Base-by-base conservation (phyloP, 495 filamentous ascomycete genomes). In the Penicillium waksmanii region DNA sequence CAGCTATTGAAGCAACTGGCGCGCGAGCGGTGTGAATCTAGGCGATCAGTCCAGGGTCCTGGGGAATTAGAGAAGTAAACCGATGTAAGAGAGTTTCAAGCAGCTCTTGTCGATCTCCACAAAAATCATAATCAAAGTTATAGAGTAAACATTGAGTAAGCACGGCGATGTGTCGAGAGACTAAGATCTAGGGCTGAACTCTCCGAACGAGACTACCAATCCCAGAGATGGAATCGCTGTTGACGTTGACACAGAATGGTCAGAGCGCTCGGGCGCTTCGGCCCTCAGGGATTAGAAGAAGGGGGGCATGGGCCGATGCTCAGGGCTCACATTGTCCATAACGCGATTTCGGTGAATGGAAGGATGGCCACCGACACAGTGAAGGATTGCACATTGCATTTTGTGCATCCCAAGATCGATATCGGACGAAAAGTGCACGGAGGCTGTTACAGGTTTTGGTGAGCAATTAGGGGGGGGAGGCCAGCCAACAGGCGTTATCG, bases 181-280 rank as follows among this genome's bases (percentile, higher is more conserved):
- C 58, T 61, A 60, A 61, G 61, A 63, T 66, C 57, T 59, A 57
- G 47, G 62, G 59, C 62, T 63, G 62, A 67, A 63, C 64, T 61
- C 44, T 67, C 36, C 46, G 34, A 53, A 17, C n/a, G 23, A 51
- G 47, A 48, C 55, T 65, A 56, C 55, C 59, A 62, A 59, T 62
- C 63, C 48, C 23, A 21, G 51, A 17, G 42, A 8, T 3, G 17
- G 17, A 44, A 44, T 17, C 42, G 17, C 42, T n/a, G 42, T 44
- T 44, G 17, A 31, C 27, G 27, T 31, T 31, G 42, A 8, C 4
- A 18, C 13, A n/a, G 42, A 19, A 44, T 60, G 50, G 44, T 54
- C 53, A 38, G 55, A 61, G 35, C 64, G 58, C 66, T 66, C 42
- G 56, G 57, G 43, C 55, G 58, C 60, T 57, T 55, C 55, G 55